Evolutionary conservation across 192 early-diverging fungal genomes (phyloP).

Genomic region (Ramicandelaber brevisporus): DNA sequence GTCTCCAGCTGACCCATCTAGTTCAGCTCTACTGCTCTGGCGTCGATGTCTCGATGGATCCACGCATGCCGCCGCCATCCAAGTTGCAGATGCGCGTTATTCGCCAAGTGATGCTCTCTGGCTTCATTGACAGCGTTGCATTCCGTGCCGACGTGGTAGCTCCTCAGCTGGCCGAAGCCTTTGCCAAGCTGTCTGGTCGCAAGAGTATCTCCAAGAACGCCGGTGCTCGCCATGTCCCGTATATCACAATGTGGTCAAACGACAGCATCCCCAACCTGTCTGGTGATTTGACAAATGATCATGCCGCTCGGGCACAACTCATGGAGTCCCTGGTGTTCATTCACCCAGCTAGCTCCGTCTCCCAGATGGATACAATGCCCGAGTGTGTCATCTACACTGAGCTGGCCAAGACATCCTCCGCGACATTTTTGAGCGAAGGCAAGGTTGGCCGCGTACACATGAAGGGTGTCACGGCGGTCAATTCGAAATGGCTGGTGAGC

Average conservation of each 20-base stretch:
- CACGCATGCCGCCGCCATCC: conserved; percentile 36
- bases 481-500: conserved; percentile 57
- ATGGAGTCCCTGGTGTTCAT: conserved; percentile 54
- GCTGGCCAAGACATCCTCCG: conserved; percentile 29
- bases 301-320: no score
- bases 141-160: conserved; percentile 53
- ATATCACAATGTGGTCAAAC: conserved; percentile 44
- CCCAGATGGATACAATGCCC: conserved; percentile 26
- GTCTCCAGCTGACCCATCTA: conserved; percentile 42
- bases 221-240: conserved; percentile 19
- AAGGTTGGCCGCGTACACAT: conserved; percentile 25
- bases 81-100: conserved; percentile 42
- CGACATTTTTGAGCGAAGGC: no score
- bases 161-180: no score
- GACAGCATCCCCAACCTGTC: no score
- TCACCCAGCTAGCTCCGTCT: conserved; percentile 38
- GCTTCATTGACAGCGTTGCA: conserved; percentile 85
- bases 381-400: conserved; percentile 46
- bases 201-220: conserved; percentile 19
- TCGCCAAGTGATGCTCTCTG: conserved; percentile 66
- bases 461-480: conserved; percentile 49
- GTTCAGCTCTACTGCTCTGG: conserved; percentile 33
- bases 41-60: conserved; percentile 27
- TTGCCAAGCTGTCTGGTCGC: no score
- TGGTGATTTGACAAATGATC: no score